phyloP scores from a whole-genome alignment of 1,139 yeast species.

The Komagataea norvegica region DNA sequence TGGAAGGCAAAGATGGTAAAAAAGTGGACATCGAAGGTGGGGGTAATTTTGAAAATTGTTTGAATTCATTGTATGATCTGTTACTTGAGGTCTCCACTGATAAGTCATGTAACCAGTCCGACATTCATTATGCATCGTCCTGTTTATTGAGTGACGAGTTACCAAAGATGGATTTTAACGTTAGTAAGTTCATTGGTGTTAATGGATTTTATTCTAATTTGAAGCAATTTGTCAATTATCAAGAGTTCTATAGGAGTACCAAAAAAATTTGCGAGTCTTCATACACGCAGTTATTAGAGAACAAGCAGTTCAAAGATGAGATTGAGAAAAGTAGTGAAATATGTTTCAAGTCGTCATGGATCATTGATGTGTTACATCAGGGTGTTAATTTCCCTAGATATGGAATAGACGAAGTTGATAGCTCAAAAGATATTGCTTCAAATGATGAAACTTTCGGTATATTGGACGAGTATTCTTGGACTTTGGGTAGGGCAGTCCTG shows the following conservation, averaged over 20 bases:
- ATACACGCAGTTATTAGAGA: conserved; percentile 11
- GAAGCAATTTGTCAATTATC: conserved; percentile 20
- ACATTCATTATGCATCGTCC: conserved; percentile 31
- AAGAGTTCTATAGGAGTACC: conserved; percentile 19
- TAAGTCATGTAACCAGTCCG: conserved; percentile 32
- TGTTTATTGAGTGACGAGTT: conserved; percentile 48
- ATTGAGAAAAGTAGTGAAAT: conserved; percentile 35
- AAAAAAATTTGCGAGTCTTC: conserved; percentile 20
- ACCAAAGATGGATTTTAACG: conserved; percentile 66
- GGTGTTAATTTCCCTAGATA: conserved; percentile 69
- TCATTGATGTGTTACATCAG: conserved; percentile 62
- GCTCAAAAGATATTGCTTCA: conserved; percentile 10
- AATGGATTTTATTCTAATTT: conserved; percentile 59
- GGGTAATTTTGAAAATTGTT: conserved; percentile 56
- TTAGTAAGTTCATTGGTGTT: conserved; percentile 69
- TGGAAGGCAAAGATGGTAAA: conserved; percentile 13
- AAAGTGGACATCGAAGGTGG: conserved; percentile 47
- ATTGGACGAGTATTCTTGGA: conserved; percentile 77
- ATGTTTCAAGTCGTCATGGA: conserved; percentile 72
- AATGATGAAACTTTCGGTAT: conserved; percentile 50
- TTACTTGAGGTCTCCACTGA: conserved; percentile 36
- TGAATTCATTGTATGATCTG: conserved; percentile 48
- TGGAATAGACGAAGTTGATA: conserved; percentile 37
- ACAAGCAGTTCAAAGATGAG: conserved; percentile 40
- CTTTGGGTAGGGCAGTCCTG: conserved; percentile 72